phyloP scores from a whole-genome alignment of 2,329 filamentous ascomycete genomes.

The Proliferodiscus dingleyae region DNA sequence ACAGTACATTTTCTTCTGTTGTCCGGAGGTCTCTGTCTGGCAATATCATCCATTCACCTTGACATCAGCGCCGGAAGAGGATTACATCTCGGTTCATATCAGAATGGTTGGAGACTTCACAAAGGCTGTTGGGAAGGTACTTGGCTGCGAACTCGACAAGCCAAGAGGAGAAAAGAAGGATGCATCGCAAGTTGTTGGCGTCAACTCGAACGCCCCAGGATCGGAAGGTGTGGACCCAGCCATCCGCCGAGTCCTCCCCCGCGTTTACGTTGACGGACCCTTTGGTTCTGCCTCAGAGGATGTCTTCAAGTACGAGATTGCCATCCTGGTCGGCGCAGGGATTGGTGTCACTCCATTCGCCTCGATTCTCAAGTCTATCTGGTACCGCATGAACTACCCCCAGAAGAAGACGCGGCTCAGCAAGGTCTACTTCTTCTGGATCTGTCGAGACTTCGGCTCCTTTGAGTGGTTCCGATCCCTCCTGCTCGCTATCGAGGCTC shows the following conservation, averaged over 20 bases:
- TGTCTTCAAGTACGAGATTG: constrained; percentile 82
- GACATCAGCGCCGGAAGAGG: constrained; percentile 82
- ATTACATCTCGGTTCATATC: constrained; percentile 84
- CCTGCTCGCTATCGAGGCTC: constrained; percentile 77
- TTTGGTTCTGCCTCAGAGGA: constrained; percentile 85
- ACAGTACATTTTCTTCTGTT: constrained; percentile 87
- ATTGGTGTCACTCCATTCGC: constrained; percentile 86
- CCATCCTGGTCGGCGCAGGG: constrained; percentile 74
- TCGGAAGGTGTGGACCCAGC: constrained; percentile 59
- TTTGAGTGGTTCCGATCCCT: constrained; percentile 89
- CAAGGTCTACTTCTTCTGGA: constrained; percentile 93
- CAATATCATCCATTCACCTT: constrained; percentile 86
- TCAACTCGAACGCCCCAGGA: constrained; percentile 49
- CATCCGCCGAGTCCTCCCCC: constrained; percentile 68
- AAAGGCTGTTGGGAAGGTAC: constrained; percentile 58
- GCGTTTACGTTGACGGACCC: constrained; percentile 78
- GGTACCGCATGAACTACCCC: constrained; percentile 89
- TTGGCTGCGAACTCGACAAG: constrained; percentile 70
- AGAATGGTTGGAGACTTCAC: constrained; percentile 82
- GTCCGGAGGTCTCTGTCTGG: constrained; percentile 80
- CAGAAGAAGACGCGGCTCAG: constrained; percentile 72
- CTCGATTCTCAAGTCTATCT: constrained; percentile 84
- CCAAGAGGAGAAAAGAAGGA: constrained; percentile 46
- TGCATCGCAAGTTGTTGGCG: constrained; percentile 63
- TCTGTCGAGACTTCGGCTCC: constrained; percentile 80